These are phyloP conservation scores for Fibroporia radiculosa DNA, from an alignment of 768 basidiomycete genomes.

Conservation along the genomic window DNA sequence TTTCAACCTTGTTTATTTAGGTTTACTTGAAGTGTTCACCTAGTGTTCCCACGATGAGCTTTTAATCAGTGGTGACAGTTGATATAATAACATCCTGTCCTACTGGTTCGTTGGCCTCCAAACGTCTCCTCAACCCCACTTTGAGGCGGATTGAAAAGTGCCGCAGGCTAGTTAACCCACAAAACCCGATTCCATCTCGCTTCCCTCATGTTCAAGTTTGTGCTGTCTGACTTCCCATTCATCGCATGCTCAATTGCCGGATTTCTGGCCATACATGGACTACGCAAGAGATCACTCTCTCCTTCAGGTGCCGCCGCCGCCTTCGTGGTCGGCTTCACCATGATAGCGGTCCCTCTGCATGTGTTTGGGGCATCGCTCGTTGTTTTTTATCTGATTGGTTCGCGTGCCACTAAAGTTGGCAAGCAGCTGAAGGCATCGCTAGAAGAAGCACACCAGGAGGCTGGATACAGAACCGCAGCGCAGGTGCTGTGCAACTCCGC, in stretches of 20 bases:
- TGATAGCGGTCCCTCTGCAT: conserved; percentile 59
- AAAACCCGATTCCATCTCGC: no score
- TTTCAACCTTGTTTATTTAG: no score
- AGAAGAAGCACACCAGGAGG: conserved; percentile 71
- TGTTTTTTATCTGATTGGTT: conserved; percentile 73
- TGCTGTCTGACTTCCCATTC: conserved; percentile 1
- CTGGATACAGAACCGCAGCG: conserved; percentile 67
- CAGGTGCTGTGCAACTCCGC: conserved; percentile 83
- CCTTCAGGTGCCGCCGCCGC: conserved; percentile 71
- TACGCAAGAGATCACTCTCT: conserved; percentile 68
- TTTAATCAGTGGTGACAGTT: no score
- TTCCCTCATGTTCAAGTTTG: no score
- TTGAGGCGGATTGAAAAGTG: no score
- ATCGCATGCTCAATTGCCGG: conserved; percentile 41
- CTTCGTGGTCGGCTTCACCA: conserved; percentile 64
- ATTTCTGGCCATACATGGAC: conserved; percentile 59
- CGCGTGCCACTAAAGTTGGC: conserved; percentile 82
- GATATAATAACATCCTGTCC: no score
- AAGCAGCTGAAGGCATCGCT: conserved; percentile 66
- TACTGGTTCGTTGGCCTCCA: no score
- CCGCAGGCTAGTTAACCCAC: no score
- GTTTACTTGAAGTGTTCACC: no score
- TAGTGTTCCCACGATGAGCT: no score
- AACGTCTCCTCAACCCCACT: no score
- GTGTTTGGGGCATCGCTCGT: conserved; percentile 62